Conservation (phyloP, 75 land plant species). For the Cryptomeria japonica region DNA sequence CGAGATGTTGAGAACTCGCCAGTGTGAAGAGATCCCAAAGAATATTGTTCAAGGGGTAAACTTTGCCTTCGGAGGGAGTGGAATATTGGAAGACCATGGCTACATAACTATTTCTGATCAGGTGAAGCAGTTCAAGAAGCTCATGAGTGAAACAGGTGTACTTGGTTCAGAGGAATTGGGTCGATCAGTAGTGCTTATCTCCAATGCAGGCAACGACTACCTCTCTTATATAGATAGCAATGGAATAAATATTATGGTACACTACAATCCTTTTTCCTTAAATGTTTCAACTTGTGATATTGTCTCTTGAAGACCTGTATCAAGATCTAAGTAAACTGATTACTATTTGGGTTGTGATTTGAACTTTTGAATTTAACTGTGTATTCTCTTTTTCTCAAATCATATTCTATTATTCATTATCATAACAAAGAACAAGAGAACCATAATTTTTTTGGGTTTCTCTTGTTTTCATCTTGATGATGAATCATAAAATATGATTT, state of each 20-base stretch:
- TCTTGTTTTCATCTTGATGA: too few species aligned
- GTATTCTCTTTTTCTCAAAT: too few species aligned
- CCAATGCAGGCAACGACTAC: constrained; percentile 24
- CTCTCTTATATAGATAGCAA: not conserved
- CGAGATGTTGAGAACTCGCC: not conserved
- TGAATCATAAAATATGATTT: too few species aligned
- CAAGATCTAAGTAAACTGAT: not conserved
- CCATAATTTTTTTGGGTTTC: too few species aligned
- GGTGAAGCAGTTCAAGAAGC: constrained; percentile 11
- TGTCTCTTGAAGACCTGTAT: not conserved
- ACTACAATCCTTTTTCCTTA: not conserved
- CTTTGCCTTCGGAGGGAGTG: constrained; percentile 26
- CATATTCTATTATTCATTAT: too few species aligned
- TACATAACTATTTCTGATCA: constrained; percentile 13
- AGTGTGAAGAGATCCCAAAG: not conserved
- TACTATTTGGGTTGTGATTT: too few species aligned
- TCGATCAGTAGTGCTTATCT: constrained; percentile 16
- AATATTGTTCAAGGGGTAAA: constrained; percentile 15
- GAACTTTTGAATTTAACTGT: too few species aligned
- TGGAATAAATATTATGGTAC: not conserved
- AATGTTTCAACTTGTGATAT: too few species aligned
- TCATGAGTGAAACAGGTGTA: not conserved
- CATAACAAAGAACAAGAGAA: too few species aligned
- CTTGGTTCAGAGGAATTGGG: not conserved
- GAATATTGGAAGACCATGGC: constrained; percentile 16